Base-by-base conservation (phyloP, 306 rosid species). In the Cajanus cajan region DNA sequence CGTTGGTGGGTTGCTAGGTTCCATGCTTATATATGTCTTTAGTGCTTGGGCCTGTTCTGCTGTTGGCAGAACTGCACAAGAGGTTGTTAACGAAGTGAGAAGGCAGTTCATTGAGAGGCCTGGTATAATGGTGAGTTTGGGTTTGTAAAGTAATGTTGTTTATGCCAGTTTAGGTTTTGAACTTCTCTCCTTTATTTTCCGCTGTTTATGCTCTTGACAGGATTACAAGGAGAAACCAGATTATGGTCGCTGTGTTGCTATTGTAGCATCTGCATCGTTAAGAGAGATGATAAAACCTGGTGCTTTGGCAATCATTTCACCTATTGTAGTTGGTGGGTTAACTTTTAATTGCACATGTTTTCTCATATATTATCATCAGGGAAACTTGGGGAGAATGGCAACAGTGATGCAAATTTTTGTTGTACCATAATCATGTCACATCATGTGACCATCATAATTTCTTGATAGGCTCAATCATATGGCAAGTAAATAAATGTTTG, bases 1-100 rank as follows among this genome's bases (percentile, higher is more conserved):
- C 2, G 28, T 95, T 52, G 99, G 98, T 45, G 99, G 99, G 47
- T 84, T 95, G 85, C 81, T 95, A 85, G 99, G 99, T 67, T 93
- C 99, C 74, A 95, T 95, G 99, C 99, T 95, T 81, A 93, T 95
- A 82, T 95, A 45, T 86, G 87, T 95, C 39, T 95, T 95, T 83
- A 95, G 99, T 77, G 98, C 94, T 28, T 95, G 97, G 99, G 97
- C 98, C 19, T 95, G 99, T 78, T 76, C 99, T 73, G 98, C 99
- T 58, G 98, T 95, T 75, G 97, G 99, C 75, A 90, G 97, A 82
- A 95, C 99, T 85, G 98, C 99, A 37, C 98, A 95, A 83, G 99
- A 95, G 86, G 98, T 95, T 86, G 98, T 95, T 74, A 93, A 88
- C 76, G 99, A 95, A 95, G 99, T 95, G 22, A 86, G 99, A 84